Evolutionary conservation across 2,329 filamentous ascomycete species (phyloP).

Genomic region (Zymoseptoria ardabiliae): DNA sequence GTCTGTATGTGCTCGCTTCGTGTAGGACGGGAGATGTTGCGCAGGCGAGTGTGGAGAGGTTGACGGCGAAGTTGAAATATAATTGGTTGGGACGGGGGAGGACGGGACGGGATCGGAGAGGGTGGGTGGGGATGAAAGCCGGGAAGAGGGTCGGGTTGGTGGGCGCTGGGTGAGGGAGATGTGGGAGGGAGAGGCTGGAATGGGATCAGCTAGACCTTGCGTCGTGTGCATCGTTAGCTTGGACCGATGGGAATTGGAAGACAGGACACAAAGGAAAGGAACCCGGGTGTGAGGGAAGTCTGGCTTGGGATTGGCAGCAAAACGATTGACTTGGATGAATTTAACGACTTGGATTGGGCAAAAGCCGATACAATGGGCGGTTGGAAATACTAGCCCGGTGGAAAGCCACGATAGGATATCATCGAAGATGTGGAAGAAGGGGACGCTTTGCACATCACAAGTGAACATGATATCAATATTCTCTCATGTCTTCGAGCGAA

Average conservation of each 20-base stretch:
- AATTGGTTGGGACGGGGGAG: constrained; percentile 92
- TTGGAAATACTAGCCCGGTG: neutral
- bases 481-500: neutral
- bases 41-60: constrained; percentile 70
- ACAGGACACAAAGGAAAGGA: neutral
- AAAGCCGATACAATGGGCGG: neutral
- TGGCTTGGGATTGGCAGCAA: neutral
- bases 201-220: neutral
- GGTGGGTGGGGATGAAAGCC: constrained; percentile 68
- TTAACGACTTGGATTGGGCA: neutral
- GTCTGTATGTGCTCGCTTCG: constrained; percentile 79
- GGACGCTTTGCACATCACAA: neutral
- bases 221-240: neutral
- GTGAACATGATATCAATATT: neutral
- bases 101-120: constrained; percentile 80
- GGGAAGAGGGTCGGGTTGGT: constrained; percentile 25
- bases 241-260: neutral
- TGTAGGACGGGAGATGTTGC: constrained; percentile 65
- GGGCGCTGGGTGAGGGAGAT: constrained; percentile 12
- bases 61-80: constrained; percentile 83
- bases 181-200: neutral
- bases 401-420: neutral
- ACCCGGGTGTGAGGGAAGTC: neutral
- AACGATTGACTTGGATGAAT: neutral
- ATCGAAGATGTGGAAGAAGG: neutral